These are phyloP conservation scores for Cryptosporidium sp. DNA, from an alignment of 169 alveolate species.

Conservation along the genomic window DNA sequence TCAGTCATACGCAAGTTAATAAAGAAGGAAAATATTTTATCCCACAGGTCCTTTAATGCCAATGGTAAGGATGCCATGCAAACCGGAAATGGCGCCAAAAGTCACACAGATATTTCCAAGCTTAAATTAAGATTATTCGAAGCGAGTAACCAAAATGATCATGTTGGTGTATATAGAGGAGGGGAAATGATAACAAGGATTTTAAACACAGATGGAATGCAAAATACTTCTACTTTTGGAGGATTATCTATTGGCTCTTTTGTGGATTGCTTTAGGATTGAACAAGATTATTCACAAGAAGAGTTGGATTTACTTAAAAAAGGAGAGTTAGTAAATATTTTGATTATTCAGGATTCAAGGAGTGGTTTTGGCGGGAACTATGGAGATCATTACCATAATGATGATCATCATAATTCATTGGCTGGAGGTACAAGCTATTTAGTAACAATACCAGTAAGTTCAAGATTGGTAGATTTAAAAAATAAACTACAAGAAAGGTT, in stretches of 20 bases:
- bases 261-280: constrained; percentile 40
- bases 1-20: background rate
- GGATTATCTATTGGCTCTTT: constrained; percentile 30
- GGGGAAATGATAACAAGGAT: constrained; percentile 17
- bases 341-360: constrained; percentile 51
- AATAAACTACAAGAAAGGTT: constrained; percentile 5
- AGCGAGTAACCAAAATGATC: constrained; percentile 9
- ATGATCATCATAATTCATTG: background rate
- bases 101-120: background rate
- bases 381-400: background rate
- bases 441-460: background rate
- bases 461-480: constrained; percentile 24
- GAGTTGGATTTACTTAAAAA: constrained; percentile 20
- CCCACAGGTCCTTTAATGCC: background rate
- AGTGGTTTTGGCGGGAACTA: background rate
- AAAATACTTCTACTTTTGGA: background rate
- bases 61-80: too few species aligned
- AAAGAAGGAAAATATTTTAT: background rate
- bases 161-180: constrained; percentile 21
- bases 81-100: background rate
- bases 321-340: constrained; percentile 34
- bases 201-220: background rate
- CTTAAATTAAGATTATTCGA: constrained; percentile 35
- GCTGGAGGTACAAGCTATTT: constrained; percentile 15
- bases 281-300: constrained; percentile 38